Base-by-base conservation (phyloP, 2,329 filamentous ascomycete genomes). In the Aspergillus arachidicola region DNA sequence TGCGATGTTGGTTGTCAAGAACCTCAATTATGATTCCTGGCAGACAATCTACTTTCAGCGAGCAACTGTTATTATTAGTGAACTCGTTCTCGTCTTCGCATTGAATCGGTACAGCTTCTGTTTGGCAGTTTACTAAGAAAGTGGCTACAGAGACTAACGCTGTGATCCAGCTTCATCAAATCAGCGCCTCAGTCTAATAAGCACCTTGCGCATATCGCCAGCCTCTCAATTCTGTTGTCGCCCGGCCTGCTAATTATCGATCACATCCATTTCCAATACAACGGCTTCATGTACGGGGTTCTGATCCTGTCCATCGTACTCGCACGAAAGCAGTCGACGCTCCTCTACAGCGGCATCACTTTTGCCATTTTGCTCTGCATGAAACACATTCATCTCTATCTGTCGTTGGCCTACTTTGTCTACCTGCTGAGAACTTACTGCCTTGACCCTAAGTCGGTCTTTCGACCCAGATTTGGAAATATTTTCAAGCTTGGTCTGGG, bases 241-340 rank as follows among this genome's bases (percentile, higher is more conserved):
- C 95, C 95, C 0, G 95, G 94, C 2, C 86, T 99, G 41, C 84
- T 99, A 64, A 96, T 99, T 75, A 98, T 99, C 77, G 95, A 99
- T 75, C 95, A 99, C 77, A 94, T 97, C 68, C 94, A 97, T 78
- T 99, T 99, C 78, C 95, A 99, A 82, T 99, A 99, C 82, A 99
- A 99, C 81, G 94, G 95, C 46, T 93, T 94, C 80, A 88, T 99
- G 80, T 99, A 98, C 76, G 95, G 95, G 43, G 82, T 98, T 50
- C 83, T 99, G 57, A 86, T 98, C 43, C 84, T 94, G 59, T 98
- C 95, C 2, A 85, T 99, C 55, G 91, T 96, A 1, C 81, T 96
- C 63, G 93, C 93, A 7, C 89, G 92, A 57, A 87, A 89, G 70
- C 87, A 86, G 73, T 90, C 90, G 3, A 91, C 91, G 0, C 82